These are phyloP conservation scores for Gentiana macrophylla DNA, from an alignment of 257 asterid species.

Conservation along the genomic window DNA sequence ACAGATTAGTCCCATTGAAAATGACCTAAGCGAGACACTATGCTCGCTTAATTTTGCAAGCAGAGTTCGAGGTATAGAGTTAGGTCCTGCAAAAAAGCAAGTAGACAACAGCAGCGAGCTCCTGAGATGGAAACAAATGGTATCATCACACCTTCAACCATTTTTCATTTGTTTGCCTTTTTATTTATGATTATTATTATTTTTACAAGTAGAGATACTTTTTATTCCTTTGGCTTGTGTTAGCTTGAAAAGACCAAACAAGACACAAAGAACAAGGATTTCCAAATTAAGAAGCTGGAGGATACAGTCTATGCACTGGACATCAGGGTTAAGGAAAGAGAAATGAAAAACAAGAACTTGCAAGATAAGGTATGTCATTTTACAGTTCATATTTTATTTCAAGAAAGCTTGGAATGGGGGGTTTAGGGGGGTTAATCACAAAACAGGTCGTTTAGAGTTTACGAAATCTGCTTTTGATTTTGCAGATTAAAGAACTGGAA, in stretches of 20 bases:
- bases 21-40: constrained; percentile 73
- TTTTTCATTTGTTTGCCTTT: background rate
- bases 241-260: constrained; percentile 75
- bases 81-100: constrained; percentile 95
- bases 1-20: constrained; percentile 92
- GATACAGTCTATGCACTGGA: constrained; percentile 77
- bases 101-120: constrained; percentile 66
- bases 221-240: constrained; percentile 8
- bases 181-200: background rate
- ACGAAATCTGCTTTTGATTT: background rate
- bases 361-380: constrained; percentile 72
- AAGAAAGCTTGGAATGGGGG: background rate
- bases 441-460: background rate
- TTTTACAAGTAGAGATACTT: background rate
- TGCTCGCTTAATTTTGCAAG: constrained; percentile 96
- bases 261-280: constrained; percentile 72
- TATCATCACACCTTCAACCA: constrained; percentile 13
- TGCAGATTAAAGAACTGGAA: constrained; percentile 91
- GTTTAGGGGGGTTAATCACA: background rate
- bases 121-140: constrained; percentile 78
- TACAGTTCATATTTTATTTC: background rate
- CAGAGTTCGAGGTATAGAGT: constrained; percentile 88
- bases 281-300: constrained; percentile 75
- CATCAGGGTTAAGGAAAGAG: constrained; percentile 70
- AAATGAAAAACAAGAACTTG: constrained; percentile 52